Evolutionary conservation across 768 basidiomycete species (phyloP).

Genomic region (Termitomyces sp.): DNA sequence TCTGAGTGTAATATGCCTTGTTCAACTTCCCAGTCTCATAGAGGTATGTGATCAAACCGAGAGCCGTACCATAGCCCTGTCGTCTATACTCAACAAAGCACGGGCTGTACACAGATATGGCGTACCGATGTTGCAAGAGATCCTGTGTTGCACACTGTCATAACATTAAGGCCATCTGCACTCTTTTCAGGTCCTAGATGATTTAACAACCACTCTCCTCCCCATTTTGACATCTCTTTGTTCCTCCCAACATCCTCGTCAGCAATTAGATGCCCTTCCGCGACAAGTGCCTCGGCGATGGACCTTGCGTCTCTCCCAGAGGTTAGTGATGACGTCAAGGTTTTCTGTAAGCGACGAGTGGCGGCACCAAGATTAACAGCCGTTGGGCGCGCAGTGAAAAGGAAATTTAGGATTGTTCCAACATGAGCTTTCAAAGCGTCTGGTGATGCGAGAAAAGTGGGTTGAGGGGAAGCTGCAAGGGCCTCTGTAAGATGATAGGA

Average conservation of each 20-base stretch:
- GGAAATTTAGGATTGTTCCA: conserved; percentile 55
- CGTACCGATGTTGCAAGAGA: conserved; percentile 89
- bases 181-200: conserved; percentile 30
- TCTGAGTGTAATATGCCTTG: conserved; percentile 90
- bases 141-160: conserved; percentile 98
- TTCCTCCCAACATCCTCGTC: conserved; percentile 88
- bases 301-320: conserved; percentile 37
- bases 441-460: conserved; percentile 52
- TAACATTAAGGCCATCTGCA: conserved; percentile 61
- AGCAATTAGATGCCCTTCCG: conserved; percentile 70
- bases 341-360: conserved; percentile 59
- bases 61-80: conserved; percentile 94
- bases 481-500: conserved; percentile 57
- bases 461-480: conserved; percentile 37
- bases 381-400: conserved; percentile 88
- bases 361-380: conserved; percentile 94
- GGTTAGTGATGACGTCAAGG: conserved; percentile 38
- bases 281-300: conserved; percentile 56
- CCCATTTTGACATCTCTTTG: conserved; percentile 76
- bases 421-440: conserved; percentile 50
- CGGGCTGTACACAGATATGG: background rate
- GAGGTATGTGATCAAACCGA: conserved; percentile 90
- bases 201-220: conserved; percentile 79
- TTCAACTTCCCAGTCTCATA: conserved; percentile 73
- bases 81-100: background rate